Evolutionary conservation across 441 rosid species (phyloP), one percentile per base, ranked within the genome.

Genomic region (Cnidoscolus chayamansa): DNA sequence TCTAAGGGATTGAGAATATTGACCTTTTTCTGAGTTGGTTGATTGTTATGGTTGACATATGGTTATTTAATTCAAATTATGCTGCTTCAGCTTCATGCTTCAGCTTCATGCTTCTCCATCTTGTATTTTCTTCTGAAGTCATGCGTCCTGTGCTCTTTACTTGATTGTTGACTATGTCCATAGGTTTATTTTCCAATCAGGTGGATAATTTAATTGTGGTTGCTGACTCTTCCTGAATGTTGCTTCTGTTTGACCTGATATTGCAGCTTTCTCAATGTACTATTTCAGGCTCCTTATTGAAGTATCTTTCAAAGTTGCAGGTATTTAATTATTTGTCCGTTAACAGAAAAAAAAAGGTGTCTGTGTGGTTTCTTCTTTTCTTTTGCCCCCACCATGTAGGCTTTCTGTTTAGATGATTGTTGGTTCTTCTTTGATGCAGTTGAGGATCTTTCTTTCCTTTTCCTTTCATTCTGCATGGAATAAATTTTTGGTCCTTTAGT

Each of bases 231-330:
- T 78, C 60, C 74, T 75, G 67, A 75, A 57, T 68, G 70, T 35
- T 61, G 45, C 61, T 67, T 71, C 17, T 50, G 65, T 75, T 71
- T 68, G 57, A 54, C 74, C 80, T 83, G 72, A 63, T 59, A 54
- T 83, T 87, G 80, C 97, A 96, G 98, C 98, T 96, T 73, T 91
- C 98, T 71, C 98, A 91, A 75, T 94, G 98, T 73, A 93, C 99
- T 55, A 80, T 96, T 66, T 93, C 99, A 17, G 88, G 97, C 76
- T 88, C 98, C 71, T 85, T 96, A 63, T 82, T 96, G 83, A 93
- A 96, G 82, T 86, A 89, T 84, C 97, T 96, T 72, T 93, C 99
- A 73, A 93, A 96, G 88, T 78, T 93, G 77, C 98, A 96, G 97
- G 99, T 96, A 78, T 57, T 69, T 66, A 45, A 47, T 80, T 66